Conservation (phyloP, 768 basidiomycete species). For the Termitomyces sp. region DNA sequence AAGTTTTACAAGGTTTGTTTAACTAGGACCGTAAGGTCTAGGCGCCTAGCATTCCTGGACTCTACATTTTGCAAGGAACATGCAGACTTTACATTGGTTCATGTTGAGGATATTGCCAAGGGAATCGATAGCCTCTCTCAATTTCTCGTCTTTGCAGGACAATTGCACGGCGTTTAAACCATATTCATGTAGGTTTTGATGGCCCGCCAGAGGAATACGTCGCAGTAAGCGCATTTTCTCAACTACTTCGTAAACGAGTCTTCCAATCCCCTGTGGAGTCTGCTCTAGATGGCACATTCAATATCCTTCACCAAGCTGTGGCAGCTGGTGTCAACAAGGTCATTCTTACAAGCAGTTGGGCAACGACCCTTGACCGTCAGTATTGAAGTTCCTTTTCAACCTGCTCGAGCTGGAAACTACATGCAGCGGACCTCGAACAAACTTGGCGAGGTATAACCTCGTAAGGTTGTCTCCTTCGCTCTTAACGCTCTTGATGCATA, state of each 20-base stretch:
- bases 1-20: not conserved
- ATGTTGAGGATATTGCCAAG: conserved; percentile 9
- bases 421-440: not conserved
- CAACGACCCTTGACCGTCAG: conserved; percentile 7
- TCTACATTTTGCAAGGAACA: conserved; percentile 2
- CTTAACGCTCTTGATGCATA: too few relatives aligned
- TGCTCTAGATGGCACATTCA: conserved; percentile 10
- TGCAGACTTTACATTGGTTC: conserved; percentile 3
- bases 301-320: conserved; percentile 10
- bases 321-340: conserved; percentile 5
- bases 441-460: not conserved
- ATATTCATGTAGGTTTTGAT: conserved; percentile 26
- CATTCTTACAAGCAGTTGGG: conserved; percentile 9
- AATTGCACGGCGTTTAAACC: not conserved
- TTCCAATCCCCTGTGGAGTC: not conserved
- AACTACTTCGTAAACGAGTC: not conserved
- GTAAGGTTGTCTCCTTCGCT: not conserved
- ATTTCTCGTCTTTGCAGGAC: not conserved
- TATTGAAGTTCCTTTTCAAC: not conserved
- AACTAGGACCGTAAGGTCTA: conserved; percentile 7
- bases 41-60: not conserved
- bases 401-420: not conserved
- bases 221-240: not conserved
- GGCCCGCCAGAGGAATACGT: conserved; percentile 13
- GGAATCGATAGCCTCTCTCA: conserved; percentile 1